phyloP scores from a whole-genome alignment of 495 filamentous ascomycete genomes.

The Coniosporium apollinis region DNA sequence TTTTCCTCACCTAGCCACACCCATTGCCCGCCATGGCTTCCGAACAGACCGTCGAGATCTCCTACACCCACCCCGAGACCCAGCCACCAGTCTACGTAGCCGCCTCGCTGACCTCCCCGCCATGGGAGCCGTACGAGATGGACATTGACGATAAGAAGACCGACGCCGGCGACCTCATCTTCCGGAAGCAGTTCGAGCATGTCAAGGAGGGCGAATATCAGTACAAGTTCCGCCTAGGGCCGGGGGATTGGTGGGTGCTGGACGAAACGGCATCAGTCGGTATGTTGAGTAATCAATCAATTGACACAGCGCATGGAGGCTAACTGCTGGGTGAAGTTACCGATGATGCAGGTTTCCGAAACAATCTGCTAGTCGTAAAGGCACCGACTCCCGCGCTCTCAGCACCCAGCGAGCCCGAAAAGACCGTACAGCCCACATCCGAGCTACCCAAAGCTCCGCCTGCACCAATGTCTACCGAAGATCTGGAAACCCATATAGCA shows the following conservation, averaged over 20 bases:
- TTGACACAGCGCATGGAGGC: constrained; percentile 1
- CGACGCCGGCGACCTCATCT: constrained; percentile 15
- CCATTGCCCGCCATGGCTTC: no score
- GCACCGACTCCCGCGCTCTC: neutral
- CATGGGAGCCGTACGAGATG: constrained; percentile 49
- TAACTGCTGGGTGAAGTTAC: constrained; percentile 23
- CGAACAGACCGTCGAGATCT: constrained; percentile 34
- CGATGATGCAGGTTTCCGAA: constrained; percentile 39
- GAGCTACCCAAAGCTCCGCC: neutral
- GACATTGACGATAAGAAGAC: constrained; percentile 19
- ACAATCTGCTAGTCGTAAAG: constrained; percentile 35
- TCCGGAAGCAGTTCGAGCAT: constrained; percentile 23
- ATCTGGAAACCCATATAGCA: neutral
- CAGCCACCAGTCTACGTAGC: constrained; percentile 47
- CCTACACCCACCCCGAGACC: constrained; percentile 37
- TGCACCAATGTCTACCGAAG: neutral
- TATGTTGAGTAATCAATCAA: constrained; percentile 15
- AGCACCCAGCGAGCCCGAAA: no score
- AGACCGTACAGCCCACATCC: neutral
- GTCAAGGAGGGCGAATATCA: constrained; percentile 37
- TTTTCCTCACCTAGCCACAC: no score
- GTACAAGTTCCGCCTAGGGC: constrained; percentile 53
- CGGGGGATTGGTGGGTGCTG: constrained; percentile 47
- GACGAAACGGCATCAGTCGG: constrained; percentile 37
- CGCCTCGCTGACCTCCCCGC: constrained; percentile 45